Conservation (phyloP, 495 filamentous ascomycete species). For the Monascus purpureus region DNA sequence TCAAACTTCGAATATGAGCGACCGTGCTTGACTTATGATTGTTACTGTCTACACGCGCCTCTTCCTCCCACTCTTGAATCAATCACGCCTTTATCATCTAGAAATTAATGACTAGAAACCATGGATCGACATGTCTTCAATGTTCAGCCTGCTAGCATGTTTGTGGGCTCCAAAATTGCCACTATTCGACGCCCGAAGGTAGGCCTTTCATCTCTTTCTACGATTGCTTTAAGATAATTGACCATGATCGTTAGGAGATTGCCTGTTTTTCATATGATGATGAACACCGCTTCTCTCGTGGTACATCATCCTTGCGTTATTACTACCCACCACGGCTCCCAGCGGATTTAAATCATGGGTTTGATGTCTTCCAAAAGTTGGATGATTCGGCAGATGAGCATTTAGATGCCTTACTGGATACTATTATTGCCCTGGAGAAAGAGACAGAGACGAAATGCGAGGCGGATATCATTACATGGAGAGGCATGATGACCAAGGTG, state of each 20-base stretch:
- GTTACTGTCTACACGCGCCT: no score
- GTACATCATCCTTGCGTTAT: conserved; percentile 65
- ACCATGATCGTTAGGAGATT: conserved; percentile 82
- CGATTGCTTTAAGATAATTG: no score
- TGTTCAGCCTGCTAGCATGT: conserved; percentile 48
- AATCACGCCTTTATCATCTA: background rate
- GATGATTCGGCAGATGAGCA: conserved; percentile 78
- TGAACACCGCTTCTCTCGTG: conserved; percentile 58
- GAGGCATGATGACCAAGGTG: conserved; percentile 98
- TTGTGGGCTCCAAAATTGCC: conserved; percentile 43
- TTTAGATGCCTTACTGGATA: conserved; percentile 66
- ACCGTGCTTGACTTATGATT: no score
- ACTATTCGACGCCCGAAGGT: conserved; percentile 57
- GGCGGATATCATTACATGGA: conserved; percentile 80
- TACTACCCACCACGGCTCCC: conserved; percentile 71
- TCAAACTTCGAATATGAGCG: no score
- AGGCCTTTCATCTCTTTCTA: conserved; percentile 7
- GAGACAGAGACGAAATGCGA: conserved; percentile 49
- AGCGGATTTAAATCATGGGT: conserved; percentile 62
- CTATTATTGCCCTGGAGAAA: conserved; percentile 59
- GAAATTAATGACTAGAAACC: background rate
- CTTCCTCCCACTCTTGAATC: background rate
- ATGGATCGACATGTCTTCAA: conserved; percentile 36
- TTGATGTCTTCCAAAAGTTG: conserved; percentile 68
- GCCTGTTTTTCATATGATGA: conserved; percentile 84